These are phyloP conservation scores for Macrophomina tecta DNA, from an alignment of 2,329 filamentous ascomycete genomes.

Conservation along the genomic window DNA sequence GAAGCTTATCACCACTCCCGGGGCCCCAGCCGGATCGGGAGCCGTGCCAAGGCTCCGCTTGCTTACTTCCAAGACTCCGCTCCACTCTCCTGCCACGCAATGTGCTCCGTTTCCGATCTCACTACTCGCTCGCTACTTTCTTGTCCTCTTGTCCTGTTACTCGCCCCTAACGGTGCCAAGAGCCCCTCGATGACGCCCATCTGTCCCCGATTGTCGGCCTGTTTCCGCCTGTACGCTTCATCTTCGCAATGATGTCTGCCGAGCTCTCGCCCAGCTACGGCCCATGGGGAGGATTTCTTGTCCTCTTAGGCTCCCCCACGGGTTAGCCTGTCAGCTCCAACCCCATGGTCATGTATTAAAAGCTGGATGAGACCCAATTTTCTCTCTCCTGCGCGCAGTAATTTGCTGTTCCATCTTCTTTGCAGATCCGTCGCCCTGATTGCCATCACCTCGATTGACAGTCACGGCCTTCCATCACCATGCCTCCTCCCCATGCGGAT, in stretches of 20 bases:
- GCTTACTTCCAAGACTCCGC: conserved; percentile 10
- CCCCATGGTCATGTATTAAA: conserved; percentile 9
- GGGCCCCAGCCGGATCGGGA: background rate
- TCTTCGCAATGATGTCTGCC: conserved; percentile 12
- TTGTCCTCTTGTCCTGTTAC: conserved; percentile 10
- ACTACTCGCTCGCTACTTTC: background rate
- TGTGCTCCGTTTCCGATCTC: background rate
- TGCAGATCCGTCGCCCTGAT: background rate
- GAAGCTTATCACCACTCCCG: background rate
- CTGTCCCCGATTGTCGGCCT: background rate
- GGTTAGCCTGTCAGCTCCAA: background rate
- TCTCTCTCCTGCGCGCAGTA: background rate
- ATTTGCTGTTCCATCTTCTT: background rate
- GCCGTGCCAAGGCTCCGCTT: conserved; percentile 21
- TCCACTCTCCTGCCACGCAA: conserved; percentile 11
- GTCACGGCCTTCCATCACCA: background rate
- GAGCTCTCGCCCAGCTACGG: background rate
- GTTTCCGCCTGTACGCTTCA: background rate
- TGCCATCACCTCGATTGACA: background rate
- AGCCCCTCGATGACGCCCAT: background rate
- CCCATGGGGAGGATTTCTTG: conserved; percentile 17
- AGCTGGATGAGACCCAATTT: conserved; percentile 1
- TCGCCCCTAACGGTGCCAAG: background rate
- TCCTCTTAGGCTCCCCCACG: conserved; percentile 14
- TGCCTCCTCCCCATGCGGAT: conserved; percentile 6